A percentile compares a stretch with the other conserved stretches of the same genome.
phyloP scores from a whole-genome alignment of 108 stramenopile genomes.

The Fistulifera solaris region DNA sequence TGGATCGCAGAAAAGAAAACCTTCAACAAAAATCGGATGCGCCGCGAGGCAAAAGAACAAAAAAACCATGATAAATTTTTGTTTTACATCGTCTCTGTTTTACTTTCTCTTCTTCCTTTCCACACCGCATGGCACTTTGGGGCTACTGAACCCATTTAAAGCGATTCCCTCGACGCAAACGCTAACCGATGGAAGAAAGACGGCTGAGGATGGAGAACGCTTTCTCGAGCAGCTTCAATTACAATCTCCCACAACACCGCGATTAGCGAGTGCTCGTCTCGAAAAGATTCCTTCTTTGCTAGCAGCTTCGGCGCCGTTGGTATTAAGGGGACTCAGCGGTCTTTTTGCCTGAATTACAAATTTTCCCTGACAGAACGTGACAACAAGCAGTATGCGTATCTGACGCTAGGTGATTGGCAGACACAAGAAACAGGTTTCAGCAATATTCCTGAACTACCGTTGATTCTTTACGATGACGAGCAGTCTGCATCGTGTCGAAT shows the following conservation, averaged over 20 bases:
- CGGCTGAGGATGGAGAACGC: background rate
- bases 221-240: conserved; percentile 1
- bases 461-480: conserved; percentile 87
- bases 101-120: no score
- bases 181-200: background rate
- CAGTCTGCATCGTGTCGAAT: conserved; percentile 77
- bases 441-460: conserved; percentile 37
- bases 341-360: conserved; percentile 6
- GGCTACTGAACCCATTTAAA: no score
- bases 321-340: background rate
- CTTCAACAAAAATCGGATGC: no score
- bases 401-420: conserved; percentile 41
- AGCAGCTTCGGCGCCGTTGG: background rate
- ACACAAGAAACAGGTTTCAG: conserved; percentile 64
- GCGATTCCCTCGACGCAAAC: no score
- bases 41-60: no score
- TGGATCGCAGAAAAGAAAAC: no score
- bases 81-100: no score
- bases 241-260: background rate
- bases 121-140: no score
- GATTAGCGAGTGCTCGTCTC: conserved; percentile 1
- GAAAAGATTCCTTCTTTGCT: conserved; percentile 1
- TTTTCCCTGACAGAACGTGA: background rate
- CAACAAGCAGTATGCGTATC: conserved; percentile 24
- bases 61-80: no score